Conservation (phyloP, 176 grass and related monocot species). For the Alloteropsis semialata region DNA sequence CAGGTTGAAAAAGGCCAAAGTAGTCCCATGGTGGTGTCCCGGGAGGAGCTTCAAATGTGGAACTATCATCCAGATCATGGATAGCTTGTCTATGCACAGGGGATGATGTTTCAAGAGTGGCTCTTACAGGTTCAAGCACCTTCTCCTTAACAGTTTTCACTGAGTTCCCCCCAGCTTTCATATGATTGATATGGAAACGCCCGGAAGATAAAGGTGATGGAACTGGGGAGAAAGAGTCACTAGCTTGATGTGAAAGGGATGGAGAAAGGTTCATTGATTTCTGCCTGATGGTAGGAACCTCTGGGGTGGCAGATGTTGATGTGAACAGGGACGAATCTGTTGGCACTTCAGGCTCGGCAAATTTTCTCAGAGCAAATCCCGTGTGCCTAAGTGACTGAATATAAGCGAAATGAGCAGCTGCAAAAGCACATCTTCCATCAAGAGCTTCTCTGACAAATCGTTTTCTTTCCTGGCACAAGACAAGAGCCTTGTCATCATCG, state of each 20-base stretch:
- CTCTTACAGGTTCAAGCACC: constrained; percentile 54
- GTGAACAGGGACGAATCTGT: constrained; percentile 59
- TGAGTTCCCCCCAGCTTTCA: constrained; percentile 62
- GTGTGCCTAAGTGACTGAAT: constrained; percentile 84
- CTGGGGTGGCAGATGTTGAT: constrained; percentile 67
- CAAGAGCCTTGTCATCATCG: constrained; percentile 87
- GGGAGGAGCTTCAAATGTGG: constrained; percentile 62
- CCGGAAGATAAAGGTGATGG: constrained; percentile 66
- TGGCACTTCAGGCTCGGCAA: constrained; percentile 57
- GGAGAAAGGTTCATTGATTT: constrained; percentile 59
- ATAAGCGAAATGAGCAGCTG: constrained; percentile 75
- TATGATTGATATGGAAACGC: constrained; percentile 81
- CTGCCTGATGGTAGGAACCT: constrained; percentile 48
- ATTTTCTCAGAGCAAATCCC: constrained; percentile 78
- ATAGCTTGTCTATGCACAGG: constrained; percentile 31
- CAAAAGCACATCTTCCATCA: constrained; percentile 82
- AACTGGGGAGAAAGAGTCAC: constrained; percentile 69
- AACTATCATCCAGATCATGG: constrained; percentile 63
- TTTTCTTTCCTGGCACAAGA: constrained; percentile 85
- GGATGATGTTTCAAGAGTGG: constrained; percentile 60
- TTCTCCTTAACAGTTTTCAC: constrained; percentile 75
- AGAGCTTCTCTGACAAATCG: constrained; percentile 82
- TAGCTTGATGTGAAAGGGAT: constrained; percentile 54
- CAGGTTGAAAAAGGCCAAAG: constrained; percentile 86
- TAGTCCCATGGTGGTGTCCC: constrained; percentile 84